Conservation (phyloP, 768 basidiomycete genomes). For the Pulveroboletus sp. region DNA sequence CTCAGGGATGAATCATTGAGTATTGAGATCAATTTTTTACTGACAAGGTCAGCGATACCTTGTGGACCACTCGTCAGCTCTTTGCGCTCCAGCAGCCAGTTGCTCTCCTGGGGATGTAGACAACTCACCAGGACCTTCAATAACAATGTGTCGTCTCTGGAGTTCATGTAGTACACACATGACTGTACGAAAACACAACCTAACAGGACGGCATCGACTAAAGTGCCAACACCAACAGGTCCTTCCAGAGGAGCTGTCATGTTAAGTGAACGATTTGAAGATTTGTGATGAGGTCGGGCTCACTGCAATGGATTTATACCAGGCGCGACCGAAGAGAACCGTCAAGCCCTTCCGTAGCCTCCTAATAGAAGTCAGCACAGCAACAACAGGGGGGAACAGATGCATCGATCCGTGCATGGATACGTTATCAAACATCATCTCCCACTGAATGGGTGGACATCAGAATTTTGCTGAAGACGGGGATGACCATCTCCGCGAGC, state of each 20-base stretch:
- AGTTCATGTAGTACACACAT: slow-evolving; percentile 24
- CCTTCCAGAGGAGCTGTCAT: slow-evolving; percentile 24
- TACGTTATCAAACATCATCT: slow-evolving; percentile 20
- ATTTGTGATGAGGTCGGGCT: not conserved
- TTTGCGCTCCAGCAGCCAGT: not conserved
- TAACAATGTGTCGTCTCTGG: slow-evolving; percentile 10
- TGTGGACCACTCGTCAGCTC: not conserved
- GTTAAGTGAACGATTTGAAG: not conserved
- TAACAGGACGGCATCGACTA: slow-evolving; percentile 21
- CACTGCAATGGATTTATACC: slow-evolving; percentile 13
- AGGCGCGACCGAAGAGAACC: slow-evolving; percentile 9
- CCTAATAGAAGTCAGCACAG: slow-evolving; percentile 12
- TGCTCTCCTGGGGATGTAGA: not conserved
- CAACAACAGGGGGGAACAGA: slow-evolving; percentile 3
- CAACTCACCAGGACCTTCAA: slow-evolving; percentile 17
- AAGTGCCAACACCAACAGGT: slow-evolving; percentile 18
- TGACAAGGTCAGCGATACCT: slow-evolving; percentile 19
- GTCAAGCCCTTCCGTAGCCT: not conserved
- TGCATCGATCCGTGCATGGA: not conserved
- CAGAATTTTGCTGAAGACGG: too few species aligned
- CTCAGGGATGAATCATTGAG: slow-evolving; percentile 5
- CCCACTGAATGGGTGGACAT: not conserved
- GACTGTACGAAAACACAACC: slow-evolving; percentile 25
- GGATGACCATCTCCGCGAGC: too few species aligned
- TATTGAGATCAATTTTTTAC: not conserved